A percentile compares a stretch with the other conserved stretches of the same genome.
These are phyloP conservation scores for Eremochloa ophiuroides DNA, from an alignment of 176 grass and related monocot species.

Conservation along the genomic window DNA sequence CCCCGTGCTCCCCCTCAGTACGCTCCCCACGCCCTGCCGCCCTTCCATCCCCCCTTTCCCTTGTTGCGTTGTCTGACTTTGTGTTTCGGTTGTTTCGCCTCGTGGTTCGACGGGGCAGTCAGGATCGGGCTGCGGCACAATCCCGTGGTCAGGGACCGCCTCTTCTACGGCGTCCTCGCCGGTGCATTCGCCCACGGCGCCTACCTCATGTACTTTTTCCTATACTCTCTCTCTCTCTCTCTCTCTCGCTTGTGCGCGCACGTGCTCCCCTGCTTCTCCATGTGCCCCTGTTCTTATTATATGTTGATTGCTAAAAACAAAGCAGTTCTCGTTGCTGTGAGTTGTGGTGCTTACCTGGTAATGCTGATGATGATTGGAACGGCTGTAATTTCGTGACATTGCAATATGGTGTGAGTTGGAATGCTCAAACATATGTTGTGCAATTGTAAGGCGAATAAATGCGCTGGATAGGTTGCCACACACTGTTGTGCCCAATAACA, in stretches of 20 bases:
- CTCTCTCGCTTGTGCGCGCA: neutral
- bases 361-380: neutral
- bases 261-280: neutral
- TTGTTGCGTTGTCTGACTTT: neutral
- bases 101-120: constrained; percentile 35
- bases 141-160: constrained; percentile 73
- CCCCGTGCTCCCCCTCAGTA: constrained; percentile 81
- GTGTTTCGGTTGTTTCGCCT: constrained; percentile 1
- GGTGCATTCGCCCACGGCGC: constrained; percentile 81
- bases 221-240: too few species aligned
- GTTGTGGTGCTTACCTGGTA: neutral
- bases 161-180: constrained; percentile 89
- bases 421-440: neutral
- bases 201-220: constrained; percentile 82
- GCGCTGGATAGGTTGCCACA: neutral
- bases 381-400: neutral
- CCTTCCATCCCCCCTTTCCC: neutral
- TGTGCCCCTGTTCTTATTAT: neutral
- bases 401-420: neutral
- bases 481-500: neutral
- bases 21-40: neutral
- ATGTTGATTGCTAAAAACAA: neutral
- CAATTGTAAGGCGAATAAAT: neutral
- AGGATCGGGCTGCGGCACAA: constrained; percentile 83
- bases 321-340: neutral